phyloP scores from a whole-genome alignment of 2,329 filamentous ascomycete species.

The Elsinoe ampelina region DNA sequence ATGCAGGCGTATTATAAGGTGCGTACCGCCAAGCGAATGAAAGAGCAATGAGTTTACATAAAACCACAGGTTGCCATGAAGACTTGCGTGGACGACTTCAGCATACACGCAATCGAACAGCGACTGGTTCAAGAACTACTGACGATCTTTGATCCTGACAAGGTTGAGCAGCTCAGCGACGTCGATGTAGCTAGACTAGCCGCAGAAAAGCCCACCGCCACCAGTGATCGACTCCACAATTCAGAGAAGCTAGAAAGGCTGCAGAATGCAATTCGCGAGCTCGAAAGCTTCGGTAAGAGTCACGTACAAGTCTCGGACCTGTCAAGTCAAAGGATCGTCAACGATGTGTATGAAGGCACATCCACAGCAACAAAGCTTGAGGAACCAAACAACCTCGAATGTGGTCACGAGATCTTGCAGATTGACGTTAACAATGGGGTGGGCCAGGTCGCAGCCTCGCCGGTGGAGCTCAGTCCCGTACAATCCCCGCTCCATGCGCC shows the following conservation, averaged over 20 bases:
- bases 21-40: too few relatives aligned
- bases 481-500: background rate
- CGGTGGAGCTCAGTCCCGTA: background rate
- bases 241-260: constrained; percentile 18
- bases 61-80: too few relatives aligned
- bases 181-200: constrained; percentile 17
- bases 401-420: background rate
- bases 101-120: too few relatives aligned
- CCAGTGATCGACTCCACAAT: too few relatives aligned
- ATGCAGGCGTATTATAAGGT: too few relatives aligned
- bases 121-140: too few relatives aligned
- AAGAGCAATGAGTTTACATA: too few relatives aligned
- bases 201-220: constrained; percentile 19
- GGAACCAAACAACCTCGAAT: background rate
- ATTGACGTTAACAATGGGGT: background rate
- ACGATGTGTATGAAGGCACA: background rate
- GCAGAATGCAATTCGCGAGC: background rate
- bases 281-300: too few relatives aligned
- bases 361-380: too few relatives aligned
- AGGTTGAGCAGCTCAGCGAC: constrained; percentile 20
- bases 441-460: background rate
- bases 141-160: constrained; percentile 23
- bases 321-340: too few relatives aligned
- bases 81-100: too few relatives aligned
- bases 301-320: too few relatives aligned